Conservation (phyloP, 305 asterid species). For the Solanum chacoense region DNA sequence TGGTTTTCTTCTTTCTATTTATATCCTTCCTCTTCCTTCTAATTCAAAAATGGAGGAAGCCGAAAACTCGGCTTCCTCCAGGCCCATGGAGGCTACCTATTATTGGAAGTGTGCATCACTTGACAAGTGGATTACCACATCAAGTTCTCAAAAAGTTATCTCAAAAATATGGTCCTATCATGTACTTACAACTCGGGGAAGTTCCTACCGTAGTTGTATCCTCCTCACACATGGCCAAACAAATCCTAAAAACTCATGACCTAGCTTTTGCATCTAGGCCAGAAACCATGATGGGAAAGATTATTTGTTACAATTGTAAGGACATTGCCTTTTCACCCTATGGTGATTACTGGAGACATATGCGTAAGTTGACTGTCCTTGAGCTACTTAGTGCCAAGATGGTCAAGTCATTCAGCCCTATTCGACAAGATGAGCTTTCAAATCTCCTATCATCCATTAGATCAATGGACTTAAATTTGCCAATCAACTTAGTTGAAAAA, state of each 20-base stretch:
- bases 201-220: neutral
- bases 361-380: neutral
- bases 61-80: neutral
- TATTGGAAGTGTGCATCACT: neutral
- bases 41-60: neutral
- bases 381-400: neutral
- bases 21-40: neutral
- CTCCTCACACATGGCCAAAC: neutral
- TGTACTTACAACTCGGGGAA: neutral
- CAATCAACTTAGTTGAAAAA: neutral
- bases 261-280: neutral
- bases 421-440: neutral
- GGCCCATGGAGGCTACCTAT: neutral
- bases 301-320: neutral
- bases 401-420: neutral
- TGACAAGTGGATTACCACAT: neutral
- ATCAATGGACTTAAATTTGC: neutral
- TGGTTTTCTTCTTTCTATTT: neutral
- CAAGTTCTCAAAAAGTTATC: neutral
- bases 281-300: neutral
- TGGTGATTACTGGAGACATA: neutral
- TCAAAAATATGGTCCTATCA: neutral
- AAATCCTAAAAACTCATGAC: neutral
- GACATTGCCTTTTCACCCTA: neutral
- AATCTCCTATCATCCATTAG: neutral